Base-by-base conservation (phyloP, 192 early-diverging fungal genomes). In the Haplosporangium gracile region DNA sequence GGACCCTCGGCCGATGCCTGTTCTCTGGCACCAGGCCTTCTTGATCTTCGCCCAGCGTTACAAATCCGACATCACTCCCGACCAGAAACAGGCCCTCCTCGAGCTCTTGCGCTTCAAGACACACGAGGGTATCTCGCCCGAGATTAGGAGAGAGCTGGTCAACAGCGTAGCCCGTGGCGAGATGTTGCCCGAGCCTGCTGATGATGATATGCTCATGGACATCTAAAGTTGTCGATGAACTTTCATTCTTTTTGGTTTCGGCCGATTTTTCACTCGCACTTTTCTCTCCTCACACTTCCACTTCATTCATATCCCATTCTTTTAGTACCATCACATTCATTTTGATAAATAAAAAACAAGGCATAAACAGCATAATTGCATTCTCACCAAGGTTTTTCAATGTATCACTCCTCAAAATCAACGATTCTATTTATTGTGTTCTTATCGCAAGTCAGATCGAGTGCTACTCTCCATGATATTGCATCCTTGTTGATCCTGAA, bases 41-140 rank as follows among this genome's bases (percentile, higher is more conserved):
- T 90, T 99, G 55, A 96, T 98, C 22, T 99, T 99, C 94, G 95
- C 93, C 43, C 98, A 99, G 91, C 90, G 96, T 89, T 99, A 99
- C 92, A 99, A 99, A 90, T 96, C 97, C 55, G 97, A 99, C 75
- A 91, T 99, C 78, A 95, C 97, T 1, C 92, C 94, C 10, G 98
- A 98, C 81, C 98, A 99, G 88, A 98, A 98, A 89, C 97, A 97
- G 53, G 93, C 94, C 24, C 88, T 99, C 78, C 74, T 99, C 82
- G 93, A 95, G 29, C 91, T 99, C 39, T 79, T 98, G 78, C 95
- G 95, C 82, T 81, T 90, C 75, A 96, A 98, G 83, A 88, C 84
- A 70, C 98, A 99, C 89, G 82, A 89, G 63, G 91, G 91, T 74
- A 99, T 99, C 72, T 93, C 97, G 2, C 95, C 97, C 45, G 98